Base-by-base conservation (phyloP, 495 filamentous ascomycete species). In the Neurospora sp. region DNA sequence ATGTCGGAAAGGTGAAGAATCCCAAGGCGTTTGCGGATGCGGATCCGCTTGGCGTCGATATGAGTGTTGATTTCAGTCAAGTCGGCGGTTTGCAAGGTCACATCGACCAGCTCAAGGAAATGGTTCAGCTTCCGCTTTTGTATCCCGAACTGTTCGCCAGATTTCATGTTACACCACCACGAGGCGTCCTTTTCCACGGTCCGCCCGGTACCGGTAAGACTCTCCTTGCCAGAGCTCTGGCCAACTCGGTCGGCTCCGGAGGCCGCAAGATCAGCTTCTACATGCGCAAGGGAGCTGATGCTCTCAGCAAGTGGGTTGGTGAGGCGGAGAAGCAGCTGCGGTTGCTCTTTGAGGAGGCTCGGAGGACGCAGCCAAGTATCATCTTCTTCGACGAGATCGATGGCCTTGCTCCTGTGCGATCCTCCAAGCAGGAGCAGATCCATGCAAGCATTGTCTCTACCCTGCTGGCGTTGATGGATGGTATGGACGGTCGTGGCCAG, bases 301-400 rank as follows among this genome's bases (percentile, higher is more conserved):
- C 93, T 66, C 85, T 98, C 59, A 97, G 93, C 82, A 99, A 99
- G 84, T 99, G 96, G 96, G 96, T 98, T 72, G 96, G 96, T 79
- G 96, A 99, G 83, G 96, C 96, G 16, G 96, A 99, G 81, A 89
- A 94, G 78, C 96, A 98, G 79, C 87, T 99, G 23, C 90, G 96
- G 37, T 82, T 98, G 72, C 86, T 99, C 4, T 99, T 99, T 76
- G 96, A 99, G 76, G 96, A 99, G 82, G 96, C 96, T 16, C 88
- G 94, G 75, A 94, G 92, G 79, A 98, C 90, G 10, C 96, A 98
- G 79, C 96, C 96, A 1, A 97, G 94, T 79, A 99, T 99, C 81
- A 99, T 99, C 78, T 99, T 99, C 85, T 99, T 99, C 76, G 96
- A 99, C 81, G 96, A 99, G 80, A 99, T 99, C 74, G 96, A 99